Conservation (phyloP, 177 flowering plant genomes). For the Vitis hybrid region DNA sequence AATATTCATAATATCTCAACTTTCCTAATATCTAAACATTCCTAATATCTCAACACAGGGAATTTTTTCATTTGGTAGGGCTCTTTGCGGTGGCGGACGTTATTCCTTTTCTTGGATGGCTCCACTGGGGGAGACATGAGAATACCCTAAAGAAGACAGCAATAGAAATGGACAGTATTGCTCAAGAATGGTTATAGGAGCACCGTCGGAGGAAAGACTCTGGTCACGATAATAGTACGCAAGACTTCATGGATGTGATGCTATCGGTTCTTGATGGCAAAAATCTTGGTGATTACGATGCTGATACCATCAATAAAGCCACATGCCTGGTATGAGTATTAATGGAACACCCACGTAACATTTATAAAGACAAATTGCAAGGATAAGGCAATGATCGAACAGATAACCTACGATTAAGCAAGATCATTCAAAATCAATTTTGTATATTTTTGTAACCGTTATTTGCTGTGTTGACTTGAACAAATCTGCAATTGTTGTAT, state of each 20-base stretch:
- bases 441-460: too few relatives aligned
- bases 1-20: too few relatives aligned
- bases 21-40: too few relatives aligned
- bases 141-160: slow-evolving; percentile 11
- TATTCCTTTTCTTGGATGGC: slow-evolving; percentile 12
- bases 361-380: too few relatives aligned
- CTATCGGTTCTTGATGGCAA: not conserved
- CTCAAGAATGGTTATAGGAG: slow-evolving; percentile 11
- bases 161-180: slow-evolving; percentile 1
- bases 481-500: too few relatives aligned
- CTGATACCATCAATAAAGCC: slow-evolving; percentile 16
- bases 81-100: slow-evolving; percentile 5
- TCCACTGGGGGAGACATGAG: slow-evolving; percentile 8
- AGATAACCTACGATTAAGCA: too few relatives aligned
- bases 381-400: too few relatives aligned
- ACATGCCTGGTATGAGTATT: slow-evolving; percentile 4
- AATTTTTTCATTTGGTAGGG: slow-evolving; percentile 14
- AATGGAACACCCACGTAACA: not conserved
- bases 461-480: too few relatives aligned
- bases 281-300: not conserved
- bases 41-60: not conserved
- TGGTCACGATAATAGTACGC: not conserved
- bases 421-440: too few relatives aligned
- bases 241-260: slow-evolving; percentile 9
- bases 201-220: not conserved